A percentile compares a stretch with the other conserved stretches of the same genome.
phyloP scores from a whole-genome alignment of 805 yeast genomes.

The Martiniozyma abietophila region DNA sequence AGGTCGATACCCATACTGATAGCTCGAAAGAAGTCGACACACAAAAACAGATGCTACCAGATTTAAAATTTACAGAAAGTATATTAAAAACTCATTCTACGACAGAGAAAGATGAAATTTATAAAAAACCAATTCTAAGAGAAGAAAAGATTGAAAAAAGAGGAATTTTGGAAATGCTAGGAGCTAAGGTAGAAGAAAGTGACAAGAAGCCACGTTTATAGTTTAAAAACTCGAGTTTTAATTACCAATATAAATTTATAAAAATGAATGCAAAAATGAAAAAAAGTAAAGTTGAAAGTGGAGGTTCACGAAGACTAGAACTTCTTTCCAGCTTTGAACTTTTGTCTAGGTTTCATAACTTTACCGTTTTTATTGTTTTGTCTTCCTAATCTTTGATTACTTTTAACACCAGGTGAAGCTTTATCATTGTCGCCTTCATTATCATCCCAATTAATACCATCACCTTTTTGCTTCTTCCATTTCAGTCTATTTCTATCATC shows the following conservation, averaged over 20 bases:
- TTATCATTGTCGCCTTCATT: conserved; percentile 17
- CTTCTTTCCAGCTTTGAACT: conserved; percentile 53
- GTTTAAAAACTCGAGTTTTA: neutral
- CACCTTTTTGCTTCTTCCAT: conserved; percentile 49
- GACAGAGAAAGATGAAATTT: too few species aligned
- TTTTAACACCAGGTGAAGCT: too few species aligned
- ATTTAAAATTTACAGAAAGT: too few species aligned
- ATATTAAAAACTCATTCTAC: too few species aligned
- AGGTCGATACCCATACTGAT: too few species aligned
- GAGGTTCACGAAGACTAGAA: conserved; percentile 27
- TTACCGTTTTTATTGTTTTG: conserved; percentile 14
- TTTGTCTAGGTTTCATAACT: conserved; percentile 30
- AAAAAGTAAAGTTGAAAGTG: too few species aligned
- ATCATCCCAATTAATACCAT: conserved; percentile 42
- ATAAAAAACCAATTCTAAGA: too few species aligned
- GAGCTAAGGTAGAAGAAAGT: neutral
- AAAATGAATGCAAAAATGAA: neutral
- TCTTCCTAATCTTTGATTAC: conserved; percentile 6
- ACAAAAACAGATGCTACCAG: too few species aligned
- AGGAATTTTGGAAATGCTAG: conserved; percentile 7
- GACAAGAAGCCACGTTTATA: neutral
- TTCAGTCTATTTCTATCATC: conserved; percentile 90
- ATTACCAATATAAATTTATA: neutral
- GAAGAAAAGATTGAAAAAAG: neutral
- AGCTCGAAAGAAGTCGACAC: too few species aligned